phyloP scores from a whole-genome alignment of 345 rosid genomes.

The Eucalyptus erythrocorys region DNA sequence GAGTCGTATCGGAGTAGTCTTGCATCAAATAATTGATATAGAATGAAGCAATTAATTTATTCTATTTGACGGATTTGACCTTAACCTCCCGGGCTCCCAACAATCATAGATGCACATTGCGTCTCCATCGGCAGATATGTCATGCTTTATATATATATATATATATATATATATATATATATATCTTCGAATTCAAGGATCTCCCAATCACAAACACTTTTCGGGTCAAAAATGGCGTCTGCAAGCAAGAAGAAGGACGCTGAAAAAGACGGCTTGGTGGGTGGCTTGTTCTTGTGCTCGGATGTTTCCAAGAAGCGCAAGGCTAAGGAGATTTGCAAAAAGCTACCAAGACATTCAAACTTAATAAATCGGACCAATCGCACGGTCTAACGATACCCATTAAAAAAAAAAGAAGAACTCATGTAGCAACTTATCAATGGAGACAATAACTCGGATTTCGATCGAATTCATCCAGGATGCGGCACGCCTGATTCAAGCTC shows the following conservation, averaged over 20 bases:
- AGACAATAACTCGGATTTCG: background rate
- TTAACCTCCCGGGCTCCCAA: background rate
- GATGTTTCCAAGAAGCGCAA: background rate
- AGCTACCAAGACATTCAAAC: background rate
- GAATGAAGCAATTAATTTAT: too few relatives aligned
- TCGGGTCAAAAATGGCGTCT: background rate
- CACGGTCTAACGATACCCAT: fast-evolving
- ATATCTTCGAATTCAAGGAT: background rate
- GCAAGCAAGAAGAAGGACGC: background rate
- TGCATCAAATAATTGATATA: background rate
- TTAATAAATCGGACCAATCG: background rate
- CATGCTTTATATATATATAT: background rate
- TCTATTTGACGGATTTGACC: background rate
- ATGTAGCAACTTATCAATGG: background rate
- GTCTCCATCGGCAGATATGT: background rate
- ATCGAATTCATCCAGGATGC: background rate
- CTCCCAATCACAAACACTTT: background rate
- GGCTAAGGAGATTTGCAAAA: too few relatives aligned
- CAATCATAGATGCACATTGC: background rate
- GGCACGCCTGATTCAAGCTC: background rate
- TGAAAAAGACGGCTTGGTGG: background rate
- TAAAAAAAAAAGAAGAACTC: background rate
- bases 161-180: too few relatives aligned
- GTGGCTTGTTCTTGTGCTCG: background rate
- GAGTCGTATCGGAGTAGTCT: too few relatives aligned